Conservation (phyloP, 2,329 filamentous ascomycete species). For the Corniculantispora saksenae region DNA sequence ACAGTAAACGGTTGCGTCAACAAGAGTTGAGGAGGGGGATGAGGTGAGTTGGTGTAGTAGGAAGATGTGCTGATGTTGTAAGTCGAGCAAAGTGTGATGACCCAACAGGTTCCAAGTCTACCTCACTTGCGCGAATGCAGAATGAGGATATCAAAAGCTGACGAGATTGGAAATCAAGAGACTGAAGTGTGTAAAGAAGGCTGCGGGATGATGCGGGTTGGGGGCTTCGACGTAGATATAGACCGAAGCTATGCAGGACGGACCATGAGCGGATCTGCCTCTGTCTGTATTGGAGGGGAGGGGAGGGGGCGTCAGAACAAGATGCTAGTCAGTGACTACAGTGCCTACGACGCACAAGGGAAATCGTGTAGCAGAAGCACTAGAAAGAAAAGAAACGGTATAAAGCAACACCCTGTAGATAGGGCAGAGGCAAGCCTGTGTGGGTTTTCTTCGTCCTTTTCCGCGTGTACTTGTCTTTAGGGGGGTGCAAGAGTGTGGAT, state of each 20-base stretch:
- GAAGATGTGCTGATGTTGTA: not conserved
- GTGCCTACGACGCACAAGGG: not conserved
- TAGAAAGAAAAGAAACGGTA: not conserved
- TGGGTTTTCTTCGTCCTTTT: conserved; percentile 12
- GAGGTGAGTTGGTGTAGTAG: not conserved
- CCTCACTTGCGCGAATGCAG: not conserved
- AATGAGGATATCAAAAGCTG: conserved; percentile 2
- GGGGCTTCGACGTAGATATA: conserved; percentile 19
- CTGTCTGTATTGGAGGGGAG: not conserved
- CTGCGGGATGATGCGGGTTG: conserved; percentile 19
- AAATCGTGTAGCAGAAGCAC: not conserved
- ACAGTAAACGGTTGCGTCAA: not conserved
- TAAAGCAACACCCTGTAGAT: conserved; percentile 9
- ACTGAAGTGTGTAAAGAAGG: conserved; percentile 11
- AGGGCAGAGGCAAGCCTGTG: conserved; percentile 1
- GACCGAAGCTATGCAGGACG: conserved; percentile 18
- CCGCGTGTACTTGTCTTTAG: not conserved
- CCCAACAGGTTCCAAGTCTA: not conserved
- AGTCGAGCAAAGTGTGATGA: not conserved
- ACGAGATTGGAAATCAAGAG: conserved; percentile 6
- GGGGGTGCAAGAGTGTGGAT: not conserved
- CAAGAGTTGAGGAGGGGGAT: not conserved
- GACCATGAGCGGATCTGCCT: conserved; percentile 16
- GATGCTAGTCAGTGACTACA: conserved; percentile 19
- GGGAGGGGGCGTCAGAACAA: conserved; percentile 4